Conservation (phyloP, 768 basidiomycete genomes). For the Daedalea quercina region DNA sequence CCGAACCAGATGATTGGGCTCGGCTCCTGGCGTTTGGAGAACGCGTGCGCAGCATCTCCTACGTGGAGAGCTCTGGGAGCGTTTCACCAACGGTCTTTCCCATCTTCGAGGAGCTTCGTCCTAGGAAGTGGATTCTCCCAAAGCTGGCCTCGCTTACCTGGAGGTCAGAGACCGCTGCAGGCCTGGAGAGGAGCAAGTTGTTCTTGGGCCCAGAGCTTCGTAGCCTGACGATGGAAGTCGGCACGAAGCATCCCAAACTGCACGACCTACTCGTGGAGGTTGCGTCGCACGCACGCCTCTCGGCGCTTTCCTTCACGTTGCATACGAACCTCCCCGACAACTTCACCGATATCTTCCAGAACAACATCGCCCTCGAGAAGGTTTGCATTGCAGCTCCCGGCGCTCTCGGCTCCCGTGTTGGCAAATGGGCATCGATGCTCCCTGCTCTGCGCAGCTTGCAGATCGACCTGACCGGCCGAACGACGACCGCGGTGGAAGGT, state of each 20-base stretch:
- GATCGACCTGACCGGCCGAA: constrained; percentile 65
- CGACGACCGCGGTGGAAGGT: constrained; percentile 65
- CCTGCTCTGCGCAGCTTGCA: constrained; percentile 57
- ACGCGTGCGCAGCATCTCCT: constrained; percentile 61
- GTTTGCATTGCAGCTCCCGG: constrained; percentile 66
- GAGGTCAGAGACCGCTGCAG: constrained; percentile 62
- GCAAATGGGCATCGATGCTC: constrained; percentile 64
- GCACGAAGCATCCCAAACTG: constrained; percentile 48
- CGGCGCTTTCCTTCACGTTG: constrained; percentile 64
- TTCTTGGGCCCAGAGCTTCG: constrained; percentile 65
- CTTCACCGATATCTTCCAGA: constrained; percentile 58
- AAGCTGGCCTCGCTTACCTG: constrained; percentile 63
- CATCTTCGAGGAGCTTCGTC: constrained; percentile 57
- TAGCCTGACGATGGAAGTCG: constrained; percentile 55
- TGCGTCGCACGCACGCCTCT: constrained; percentile 55
- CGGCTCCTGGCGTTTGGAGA: constrained; percentile 58
- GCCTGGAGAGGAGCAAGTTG: constrained; percentile 54
- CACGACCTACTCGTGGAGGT: constrained; percentile 57
- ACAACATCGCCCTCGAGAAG: constrained; percentile 54
- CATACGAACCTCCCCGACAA: constrained; percentile 64
- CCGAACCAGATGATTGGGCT: constrained; percentile 66
- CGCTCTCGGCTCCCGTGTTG: constrained; percentile 63
- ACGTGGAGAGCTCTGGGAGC: constrained; percentile 60
- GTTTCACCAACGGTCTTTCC: constrained; percentile 62
- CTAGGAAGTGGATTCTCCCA: constrained; percentile 59